These are phyloP conservation scores for Talaromyces ruber DNA, from an alignment of 495 filamentous ascomycete genomes.

Conservation along the genomic window DNA sequence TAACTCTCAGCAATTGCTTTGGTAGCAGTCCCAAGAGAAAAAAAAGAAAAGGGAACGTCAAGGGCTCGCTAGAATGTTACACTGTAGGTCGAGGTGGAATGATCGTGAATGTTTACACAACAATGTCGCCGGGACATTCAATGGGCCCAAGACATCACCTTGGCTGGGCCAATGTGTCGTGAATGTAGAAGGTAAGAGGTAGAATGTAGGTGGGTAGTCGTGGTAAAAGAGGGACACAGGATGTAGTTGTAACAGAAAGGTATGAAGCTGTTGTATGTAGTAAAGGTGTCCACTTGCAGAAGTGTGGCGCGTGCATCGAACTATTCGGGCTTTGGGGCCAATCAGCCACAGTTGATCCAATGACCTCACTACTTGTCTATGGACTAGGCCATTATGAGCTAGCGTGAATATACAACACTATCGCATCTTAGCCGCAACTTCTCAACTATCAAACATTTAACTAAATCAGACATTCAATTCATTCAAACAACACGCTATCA, in stretches of 20 bases:
- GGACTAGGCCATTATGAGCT: background rate
- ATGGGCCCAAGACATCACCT: constrained; percentile 15
- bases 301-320: constrained; percentile 19
- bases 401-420: background rate
- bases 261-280: background rate
- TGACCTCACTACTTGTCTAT: background rate
- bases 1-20: background rate
- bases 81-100: background rate
- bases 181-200: background rate
- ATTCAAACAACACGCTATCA: background rate
- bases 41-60: background rate
- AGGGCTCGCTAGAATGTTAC: constrained; percentile 7
- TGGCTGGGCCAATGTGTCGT: background rate
- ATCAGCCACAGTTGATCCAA: constrained; percentile 16
- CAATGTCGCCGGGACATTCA: constrained; percentile 25
- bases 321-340: background rate
- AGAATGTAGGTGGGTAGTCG: constrained; percentile 4
- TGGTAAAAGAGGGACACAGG: constrained; percentile 4
- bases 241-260: background rate
- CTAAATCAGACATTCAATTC: background rate
- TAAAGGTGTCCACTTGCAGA: constrained; percentile 26
- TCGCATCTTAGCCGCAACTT: background rate
- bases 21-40: background rate
- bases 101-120: constrained; percentile 1
- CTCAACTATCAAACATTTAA: background rate